Conservation (phyloP, 2,329 filamentous ascomycete genomes). For the Myriangium duriaei region DNA sequence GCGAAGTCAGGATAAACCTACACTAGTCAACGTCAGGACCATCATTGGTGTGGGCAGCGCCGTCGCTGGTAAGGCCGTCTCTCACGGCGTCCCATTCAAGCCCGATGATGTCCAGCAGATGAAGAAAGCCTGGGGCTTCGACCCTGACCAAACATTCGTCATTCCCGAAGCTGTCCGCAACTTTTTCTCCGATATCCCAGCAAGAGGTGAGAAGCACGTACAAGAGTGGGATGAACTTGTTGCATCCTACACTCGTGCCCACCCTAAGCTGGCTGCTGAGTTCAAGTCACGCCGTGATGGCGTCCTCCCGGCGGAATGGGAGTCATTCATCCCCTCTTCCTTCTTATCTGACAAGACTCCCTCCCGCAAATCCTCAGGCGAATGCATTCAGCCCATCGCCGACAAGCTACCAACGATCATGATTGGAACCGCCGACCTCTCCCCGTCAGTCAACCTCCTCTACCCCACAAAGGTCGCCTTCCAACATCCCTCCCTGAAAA, state of each 20-base stretch:
- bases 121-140: slow-evolving; percentile 39
- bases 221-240: slow-evolving; percentile 38
- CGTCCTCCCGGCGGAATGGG: slow-evolving; percentile 37
- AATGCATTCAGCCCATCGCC: slow-evolving; percentile 27
- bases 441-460: slow-evolving; percentile 26
- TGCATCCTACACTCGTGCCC: slow-evolving; percentile 29
- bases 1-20: slow-evolving; percentile 31
- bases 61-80: slow-evolving; percentile 38
- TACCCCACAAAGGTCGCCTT: slow-evolving; percentile 39
- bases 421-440: slow-evolving; percentile 27
- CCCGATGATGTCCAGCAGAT: slow-evolving; percentile 41
- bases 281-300: slow-evolving; percentile 38
- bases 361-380: slow-evolving; percentile 38
- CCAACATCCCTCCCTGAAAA: slow-evolving; percentile 27
- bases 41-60: slow-evolving; percentile 42
- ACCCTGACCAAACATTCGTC: slow-evolving; percentile 29
- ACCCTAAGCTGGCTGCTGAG: slow-evolving; percentile 39
- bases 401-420: slow-evolving; percentile 23
- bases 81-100: slow-evolving; percentile 48
- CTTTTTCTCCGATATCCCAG: slow-evolving; percentile 40
- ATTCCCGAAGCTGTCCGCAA: slow-evolving; percentile 33
- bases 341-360: slow-evolving; percentile 38
- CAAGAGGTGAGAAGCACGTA: slow-evolving; percentile 35
- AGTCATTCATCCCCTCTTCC: slow-evolving; percentile 34
- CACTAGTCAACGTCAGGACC: slow-evolving; percentile 45